Base-by-base conservation (phyloP, 2,329 filamentous ascomycete genomes). In the Cadophora sp. region DNA sequence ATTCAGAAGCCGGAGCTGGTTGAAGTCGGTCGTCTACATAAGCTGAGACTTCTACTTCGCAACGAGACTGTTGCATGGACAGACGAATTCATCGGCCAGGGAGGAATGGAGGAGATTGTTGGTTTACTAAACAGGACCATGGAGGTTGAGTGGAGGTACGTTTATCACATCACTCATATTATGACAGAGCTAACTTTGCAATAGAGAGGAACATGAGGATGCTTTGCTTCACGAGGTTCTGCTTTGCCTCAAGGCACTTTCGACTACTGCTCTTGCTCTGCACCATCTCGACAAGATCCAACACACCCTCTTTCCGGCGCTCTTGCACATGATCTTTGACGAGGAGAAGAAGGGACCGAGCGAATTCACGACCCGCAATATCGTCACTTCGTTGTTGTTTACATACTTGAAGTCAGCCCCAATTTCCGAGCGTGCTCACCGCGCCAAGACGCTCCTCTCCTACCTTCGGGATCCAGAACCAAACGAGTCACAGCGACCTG, bases 61-160 rank as follows among this genome's bases (percentile, higher is more conserved):
- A 98, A 98, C 75, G 96, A 99, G 81, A 97, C 95, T 0, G 93
- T 99, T 6, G 88, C 91, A 14, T 99, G 96, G 96, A 96, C 96
- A 3, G 93, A 98, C 76, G 87, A 89, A 14, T 99, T 98, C 77
- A 93, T 98, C 73, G 85, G 89, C 48, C 89, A 94, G 70, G 94
- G 93, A 18, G 96, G 96, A 22, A 97, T 98, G 94, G 87, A 91
- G 72, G 93, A 97, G 78, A 92, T 98, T 70, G 91, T 97, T 43
- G 88, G 87, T 47, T 82, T 98, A 64, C 83, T 98, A 58, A 91
- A 97, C 78, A 88, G 95, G n/a, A 97, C 95, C 73, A 94, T 97
- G 86, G 91, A 91, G 61, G 90, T 99, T 41, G 96, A 98, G 79
- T 99, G 96, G 95, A 93, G 94, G 91, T 94, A 80, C 78, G 89